Evolutionary conservation across 2,329 filamentous ascomycete species (phyloP), one percentile per base, ranked within the genome.

Genomic region (Zasmidium cellare): DNA sequence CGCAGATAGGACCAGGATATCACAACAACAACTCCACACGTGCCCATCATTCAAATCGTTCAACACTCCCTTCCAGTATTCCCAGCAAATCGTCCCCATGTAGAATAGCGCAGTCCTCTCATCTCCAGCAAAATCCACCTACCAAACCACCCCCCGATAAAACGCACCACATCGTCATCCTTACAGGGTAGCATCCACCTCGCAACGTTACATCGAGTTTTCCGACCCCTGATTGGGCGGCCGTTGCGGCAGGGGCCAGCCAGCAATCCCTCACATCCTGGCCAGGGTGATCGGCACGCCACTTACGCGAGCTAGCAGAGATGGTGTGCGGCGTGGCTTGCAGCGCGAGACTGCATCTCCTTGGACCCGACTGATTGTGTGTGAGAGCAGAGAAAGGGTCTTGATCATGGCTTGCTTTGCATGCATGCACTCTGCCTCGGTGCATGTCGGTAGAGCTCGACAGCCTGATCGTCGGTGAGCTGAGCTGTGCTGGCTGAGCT

Each of bases 251-350:
- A 55, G 22, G 12, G 20, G 45, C 45, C 25, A 49, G 23, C 23
- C 6, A 3, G 2, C 22, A 20, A 47, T 54, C 51, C 51, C 35
- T 54, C n/a, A n/a, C n/a, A n/a, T n/a, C n/a, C n/a, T n/a, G n/a
- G n/a, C 41, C 46, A 31, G 45, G 24, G 31, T 22, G 56, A 58
- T 58, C 44, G 48, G 41, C 47, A 55, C 47, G 57, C 57, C 57
- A 53, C 57, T 53, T 46, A 59, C 53, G 53, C 38, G 31, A 38
- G 20, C 46, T 23, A 22, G 20, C 31, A 35, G 55, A 35, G 28
- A 16, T 45, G 51, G 51, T 38, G 51, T 53, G 38, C 35, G 35
- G 35, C 35, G 47, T 44, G 51, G 51, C 51, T 53, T 53, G 51
- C 38, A 45, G 22, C 5, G 24, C 47, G 25, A 52, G 47, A 56